These are phyloP conservation scores for Candida argentea DNA, from an alignment of 805 yeast genomes.

Conservation along the genomic window DNA sequence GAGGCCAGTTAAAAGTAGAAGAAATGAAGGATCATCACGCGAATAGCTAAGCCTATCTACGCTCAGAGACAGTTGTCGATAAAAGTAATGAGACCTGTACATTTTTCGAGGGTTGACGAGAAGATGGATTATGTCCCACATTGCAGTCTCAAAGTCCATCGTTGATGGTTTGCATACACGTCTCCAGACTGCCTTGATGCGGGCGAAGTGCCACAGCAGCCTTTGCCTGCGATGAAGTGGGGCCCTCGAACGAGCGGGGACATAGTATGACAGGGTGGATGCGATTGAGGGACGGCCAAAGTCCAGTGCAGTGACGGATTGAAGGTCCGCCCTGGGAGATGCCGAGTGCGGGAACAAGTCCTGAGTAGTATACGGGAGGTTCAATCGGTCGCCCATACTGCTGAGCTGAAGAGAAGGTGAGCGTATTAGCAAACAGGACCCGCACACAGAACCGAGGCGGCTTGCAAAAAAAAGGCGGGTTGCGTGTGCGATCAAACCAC, in stretches of 20 bases:
- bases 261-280: slow-evolving; percentile 3
- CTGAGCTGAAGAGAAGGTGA: no score
- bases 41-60: slow-evolving; percentile 60
- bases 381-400: slow-evolving; percentile 30
- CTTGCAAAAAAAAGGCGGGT: not conserved
- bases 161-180: slow-evolving; percentile 60
- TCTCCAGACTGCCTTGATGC: slow-evolving; percentile 22
- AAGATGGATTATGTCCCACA: slow-evolving; percentile 79
- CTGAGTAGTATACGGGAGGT: slow-evolving; percentile 33
- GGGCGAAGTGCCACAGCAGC: no score
- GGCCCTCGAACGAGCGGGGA: not conserved
- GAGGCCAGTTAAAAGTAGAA: slow-evolving; percentile 58
- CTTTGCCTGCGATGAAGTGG: slow-evolving; percentile 10
- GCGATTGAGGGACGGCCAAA: slow-evolving; percentile 1
- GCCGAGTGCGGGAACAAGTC: slow-evolving; percentile 33
- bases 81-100: slow-evolving; percentile 64
- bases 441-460: no score
- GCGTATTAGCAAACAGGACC: no score
- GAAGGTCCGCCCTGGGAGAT: no score
- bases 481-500: no score
- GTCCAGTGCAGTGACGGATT: not conserved
- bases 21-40: slow-evolving; percentile 87
- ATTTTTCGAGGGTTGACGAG: slow-evolving; percentile 71
- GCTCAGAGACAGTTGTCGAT: slow-evolving; percentile 49
- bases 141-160: slow-evolving; percentile 84